Evolutionary conservation across 768 basidiomycete genomes (phyloP).

Genomic region (Lactarius sp.): DNA sequence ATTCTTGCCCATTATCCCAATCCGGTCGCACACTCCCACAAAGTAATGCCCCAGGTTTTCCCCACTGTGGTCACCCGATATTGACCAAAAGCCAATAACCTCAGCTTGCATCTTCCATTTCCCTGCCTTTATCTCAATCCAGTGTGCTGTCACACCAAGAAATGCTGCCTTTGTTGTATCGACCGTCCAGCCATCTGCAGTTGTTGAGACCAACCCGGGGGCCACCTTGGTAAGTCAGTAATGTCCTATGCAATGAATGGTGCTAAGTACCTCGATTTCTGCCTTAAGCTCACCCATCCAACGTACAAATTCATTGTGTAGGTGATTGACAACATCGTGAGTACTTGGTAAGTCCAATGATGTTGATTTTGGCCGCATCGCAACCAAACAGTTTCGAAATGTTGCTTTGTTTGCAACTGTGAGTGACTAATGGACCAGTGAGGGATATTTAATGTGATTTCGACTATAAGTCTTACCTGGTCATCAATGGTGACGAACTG

Average conservation of each 20-base stretch:
- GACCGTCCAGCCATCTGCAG: background rate
- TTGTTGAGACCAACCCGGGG: background rate
- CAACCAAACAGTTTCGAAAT: background rate
- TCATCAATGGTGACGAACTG: background rate
- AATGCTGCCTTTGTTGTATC: too few species aligned
- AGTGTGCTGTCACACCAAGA: too few species aligned
- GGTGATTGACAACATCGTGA: background rate
- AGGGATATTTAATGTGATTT: background rate
- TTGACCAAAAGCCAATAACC: background rate
- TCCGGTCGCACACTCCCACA: background rate
- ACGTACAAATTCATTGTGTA: background rate
- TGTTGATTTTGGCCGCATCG: background rate
- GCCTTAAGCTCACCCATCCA: background rate
- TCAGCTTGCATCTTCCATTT: background rate
- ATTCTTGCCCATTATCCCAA: background rate
- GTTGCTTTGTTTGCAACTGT: too few species aligned
- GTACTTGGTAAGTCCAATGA: background rate
- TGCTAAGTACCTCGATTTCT: background rate
- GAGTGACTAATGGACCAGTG: background rate
- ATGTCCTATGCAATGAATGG: background rate
- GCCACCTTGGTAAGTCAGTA: background rate
- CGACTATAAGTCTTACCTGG: background rate
- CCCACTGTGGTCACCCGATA: slow-evolving; percentile 2
- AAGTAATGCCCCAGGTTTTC: background rate
- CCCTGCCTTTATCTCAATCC: background rate